Evolutionary conservation across 257 asterid species (phyloP).

Genomic region (Solanum ossicruentum): DNA sequence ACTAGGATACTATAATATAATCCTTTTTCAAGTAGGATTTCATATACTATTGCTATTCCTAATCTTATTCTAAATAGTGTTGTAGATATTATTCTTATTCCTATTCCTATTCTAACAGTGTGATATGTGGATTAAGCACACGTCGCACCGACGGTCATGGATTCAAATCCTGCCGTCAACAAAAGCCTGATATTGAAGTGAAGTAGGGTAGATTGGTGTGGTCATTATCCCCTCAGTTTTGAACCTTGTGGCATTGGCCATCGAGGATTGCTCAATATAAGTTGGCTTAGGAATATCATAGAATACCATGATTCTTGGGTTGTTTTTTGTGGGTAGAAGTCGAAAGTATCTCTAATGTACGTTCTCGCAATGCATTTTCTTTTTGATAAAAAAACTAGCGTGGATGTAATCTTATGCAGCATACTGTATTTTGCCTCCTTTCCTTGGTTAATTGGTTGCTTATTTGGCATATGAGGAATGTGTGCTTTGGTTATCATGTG

Average conservation of each 20-base stretch:
- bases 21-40: no score
- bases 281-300: background rate
- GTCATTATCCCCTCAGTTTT: background rate
- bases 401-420: background rate
- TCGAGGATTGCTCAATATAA: background rate
- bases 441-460: background rate
- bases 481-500: background rate
- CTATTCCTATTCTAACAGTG: no score
- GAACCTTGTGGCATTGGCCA: background rate
- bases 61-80: no score
- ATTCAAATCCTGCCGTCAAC: background rate
- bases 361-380: background rate
- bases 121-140: background rate
- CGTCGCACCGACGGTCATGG: accelerated
- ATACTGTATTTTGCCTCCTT: background rate
- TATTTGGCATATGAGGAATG: background rate
- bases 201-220: background rate
- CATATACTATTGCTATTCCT: no score
- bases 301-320: background rate
- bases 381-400: background rate
- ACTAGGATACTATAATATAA: no score
- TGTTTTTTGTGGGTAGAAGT: background rate
- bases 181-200: background rate
- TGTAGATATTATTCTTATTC: no score
- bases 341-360: background rate